phyloP scores from a whole-genome alignment of 148 eudicot genomes.

The Silene conica region DNA sequence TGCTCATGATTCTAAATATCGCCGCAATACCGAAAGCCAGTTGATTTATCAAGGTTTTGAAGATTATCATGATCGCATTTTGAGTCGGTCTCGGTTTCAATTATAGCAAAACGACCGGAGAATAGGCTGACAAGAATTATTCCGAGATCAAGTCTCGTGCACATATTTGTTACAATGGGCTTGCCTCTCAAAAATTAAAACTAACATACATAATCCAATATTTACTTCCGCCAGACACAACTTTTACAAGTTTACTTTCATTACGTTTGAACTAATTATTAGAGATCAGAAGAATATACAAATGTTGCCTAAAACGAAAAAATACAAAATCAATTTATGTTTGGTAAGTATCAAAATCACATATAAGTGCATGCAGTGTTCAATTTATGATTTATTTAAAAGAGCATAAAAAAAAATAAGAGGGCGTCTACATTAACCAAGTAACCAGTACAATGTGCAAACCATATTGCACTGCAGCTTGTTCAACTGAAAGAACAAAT shows the following conservation, averaged over 20 bases:
- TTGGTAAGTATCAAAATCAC: constrained; percentile 1
- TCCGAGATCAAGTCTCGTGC: neutral
- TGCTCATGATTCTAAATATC: neutral
- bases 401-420: neutral
- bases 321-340: too few relatives aligned
- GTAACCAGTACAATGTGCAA: constrained; percentile 8
- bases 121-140: neutral
- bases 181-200: neutral
- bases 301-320: neutral
- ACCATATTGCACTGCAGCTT: neutral
- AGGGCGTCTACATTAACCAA: neutral
- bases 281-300: neutral
- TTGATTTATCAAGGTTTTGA: neutral
- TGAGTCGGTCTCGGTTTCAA: too few relatives aligned
- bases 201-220: neutral
- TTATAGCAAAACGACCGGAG: neutral
- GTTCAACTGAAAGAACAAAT: neutral
- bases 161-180: too few relatives aligned
- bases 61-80: too few relatives aligned
- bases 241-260: neutral
- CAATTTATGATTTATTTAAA: neutral
- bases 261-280: constrained; percentile 1
- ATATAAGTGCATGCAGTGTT: neutral
- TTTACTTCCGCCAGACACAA: neutral
- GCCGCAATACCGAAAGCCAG: neutral